Evolutionary conservation across 768 basidiomycete species (phyloP), one percentile per base, ranked within the genome.

Genomic region (Suillus weaverae): DNA sequence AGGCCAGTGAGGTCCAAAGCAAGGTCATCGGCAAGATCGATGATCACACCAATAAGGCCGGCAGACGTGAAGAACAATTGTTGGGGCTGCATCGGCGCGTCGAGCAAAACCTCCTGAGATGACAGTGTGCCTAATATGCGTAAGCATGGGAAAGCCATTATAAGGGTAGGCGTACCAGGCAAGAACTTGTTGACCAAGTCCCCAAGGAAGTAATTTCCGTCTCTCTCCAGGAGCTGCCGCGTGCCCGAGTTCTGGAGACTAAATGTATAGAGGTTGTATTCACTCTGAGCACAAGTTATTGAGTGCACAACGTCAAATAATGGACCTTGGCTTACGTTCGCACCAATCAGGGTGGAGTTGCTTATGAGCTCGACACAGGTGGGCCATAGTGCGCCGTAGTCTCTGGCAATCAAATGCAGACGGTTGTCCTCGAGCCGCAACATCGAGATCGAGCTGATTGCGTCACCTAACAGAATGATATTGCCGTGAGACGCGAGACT

Each of bases 121-220:
- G 80, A 74, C 51, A 94, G 73, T 0, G 85, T 81, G 8, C 92
- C 92, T 92, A 63, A 14, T 62, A 14, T 61, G 39, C 61, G 62
- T 67, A 54, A 64, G 67, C 3, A 60, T 11, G 44, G 20, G 36
- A 14, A 30, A 57, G 33, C 9, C 39, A 33, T 2, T 26, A 55
- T 18, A 32, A 51, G 32, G 36, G 11, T 32, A 33, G 30, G 68
- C 77, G 60, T 71, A 89, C 91, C 91, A 68, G 83, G 79, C 22
- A 91, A 73, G 68, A 97, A 87, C 70, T 88, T 90, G 65, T 88
- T 91, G 36, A 95, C 85, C 51, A 89, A 77, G 68, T 97, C 95
- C 14, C 87, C 91, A 2, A 92, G 67, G 69, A 93, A 85, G 73
- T 87, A 95, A 59, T 80, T 79, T 0, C 95, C 95, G 60, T 86